Base-by-base conservation (phyloP, 495 filamentous ascomycete genomes). In the Tuber brumale region DNA sequence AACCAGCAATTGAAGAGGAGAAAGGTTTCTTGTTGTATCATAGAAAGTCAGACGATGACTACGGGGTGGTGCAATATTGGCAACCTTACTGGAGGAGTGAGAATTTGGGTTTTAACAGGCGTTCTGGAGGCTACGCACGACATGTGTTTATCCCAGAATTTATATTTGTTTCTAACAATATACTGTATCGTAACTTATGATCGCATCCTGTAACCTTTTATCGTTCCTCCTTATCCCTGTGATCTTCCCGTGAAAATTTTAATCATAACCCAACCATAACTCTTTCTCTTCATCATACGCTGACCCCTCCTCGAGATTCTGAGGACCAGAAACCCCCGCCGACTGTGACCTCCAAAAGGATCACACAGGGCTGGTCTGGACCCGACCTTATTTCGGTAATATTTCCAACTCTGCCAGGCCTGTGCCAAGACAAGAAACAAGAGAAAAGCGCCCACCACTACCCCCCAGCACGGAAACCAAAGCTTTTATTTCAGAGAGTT, bases 321-420 rank as follows among this genome's bases (percentile, higher is more conserved):
- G 51, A 35, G 5, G 57, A 66, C 19, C 57, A 66, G 57, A 66
- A 18, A 66, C 12, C 57, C 57, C 57, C 57, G 57, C 57, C 4
- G 57, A 66, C 57, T 35, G 57, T 66, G 57, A 66, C 57, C 14
- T 66, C 16, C 31, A 31, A 66, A 66, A 14, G 27, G 57, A 66
- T 66, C 57, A 35, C 57, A 35, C 27, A 66, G 16, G 27, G 12
- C 14, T 66, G 35, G 27, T 35, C 57, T 35, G 57, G 57, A 35
- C 57, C 57, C 57, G 57, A 66, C 57, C 57, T 66, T 66, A 66
- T 66, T 66, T 66, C 57, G 27, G 57, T 66, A 35, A 35, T 27
- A 35, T 66, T 66, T 66, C 57, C 57, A 66, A 66, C 57, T 27
- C 57, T 66, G 57, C 57, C 14, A 19, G 57, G 12, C 57, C 27